Evolutionary conservation across 441 rosid species (phyloP).

Genomic region (Rhodomyrtus psidioides): DNA sequence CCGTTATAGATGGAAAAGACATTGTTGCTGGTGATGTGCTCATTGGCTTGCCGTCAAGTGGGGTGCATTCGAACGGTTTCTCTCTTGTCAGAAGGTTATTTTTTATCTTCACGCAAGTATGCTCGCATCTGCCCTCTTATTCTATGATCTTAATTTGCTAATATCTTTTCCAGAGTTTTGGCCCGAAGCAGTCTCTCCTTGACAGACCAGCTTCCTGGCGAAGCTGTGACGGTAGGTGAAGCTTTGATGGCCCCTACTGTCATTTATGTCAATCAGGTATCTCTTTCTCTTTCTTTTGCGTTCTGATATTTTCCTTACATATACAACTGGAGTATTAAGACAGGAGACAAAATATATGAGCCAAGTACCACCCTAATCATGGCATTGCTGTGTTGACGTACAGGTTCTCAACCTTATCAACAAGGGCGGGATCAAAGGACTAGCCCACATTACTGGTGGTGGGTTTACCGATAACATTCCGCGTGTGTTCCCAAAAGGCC

Average conservation of each 20-base stretch:
- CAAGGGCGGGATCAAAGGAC: slow-evolving; percentile 85
- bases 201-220: slow-evolving; percentile 63
- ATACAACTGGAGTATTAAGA: background rate
- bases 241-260: slow-evolving; percentile 92
- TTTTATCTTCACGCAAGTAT: background rate
- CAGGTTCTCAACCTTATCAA: slow-evolving; percentile 76
- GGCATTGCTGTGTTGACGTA: background rate
- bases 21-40: slow-evolving; percentile 68
- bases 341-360: background rate
- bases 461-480: slow-evolving; percentile 93
- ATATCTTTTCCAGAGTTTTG: slow-evolving; percentile 41
- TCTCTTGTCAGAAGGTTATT: slow-evolving; percentile 83
- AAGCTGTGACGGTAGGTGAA: slow-evolving; percentile 48
- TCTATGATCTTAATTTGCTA: background rate
- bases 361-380: background rate
- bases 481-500: slow-evolving; percentile 68
- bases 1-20: slow-evolving; percentile 74
- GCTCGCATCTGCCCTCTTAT: background rate
- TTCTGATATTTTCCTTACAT: background rate
- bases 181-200: slow-evolving; percentile 54
- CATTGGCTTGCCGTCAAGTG: slow-evolving; percentile 85
- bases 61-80: slow-evolving; percentile 94
- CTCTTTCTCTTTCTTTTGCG: background rate
- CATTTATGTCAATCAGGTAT: slow-evolving; percentile 84
- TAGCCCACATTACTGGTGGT: slow-evolving; percentile 95